These are phyloP conservation scores for Penicillium bialowiezense DNA, from an alignment of 495 filamentous ascomycete species.

Conservation along the genomic window DNA sequence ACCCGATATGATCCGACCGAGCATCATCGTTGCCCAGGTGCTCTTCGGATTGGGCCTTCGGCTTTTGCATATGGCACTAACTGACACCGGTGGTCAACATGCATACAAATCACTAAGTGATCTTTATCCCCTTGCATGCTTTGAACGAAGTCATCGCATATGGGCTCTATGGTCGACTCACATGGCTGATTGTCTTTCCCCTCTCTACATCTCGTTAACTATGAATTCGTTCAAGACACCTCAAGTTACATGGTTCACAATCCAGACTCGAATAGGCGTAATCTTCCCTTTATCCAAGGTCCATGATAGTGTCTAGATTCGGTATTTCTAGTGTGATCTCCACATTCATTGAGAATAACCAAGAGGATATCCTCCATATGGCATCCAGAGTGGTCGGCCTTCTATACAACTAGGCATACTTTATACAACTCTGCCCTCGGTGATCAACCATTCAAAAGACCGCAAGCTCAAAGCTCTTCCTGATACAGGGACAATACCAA, in stretches of 20 bases:
- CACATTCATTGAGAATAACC: no score
- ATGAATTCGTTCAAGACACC: conserved; percentile 14
- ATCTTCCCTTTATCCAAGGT: conserved; percentile 1
- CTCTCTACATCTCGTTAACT: no score
- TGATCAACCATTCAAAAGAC: no score
- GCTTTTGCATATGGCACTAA: conserved; percentile 5
- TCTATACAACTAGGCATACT: no score
- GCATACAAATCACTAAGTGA: not conserved
- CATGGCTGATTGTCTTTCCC: no score
- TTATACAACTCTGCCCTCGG: no score
- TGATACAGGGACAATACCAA: conserved; percentile 10
- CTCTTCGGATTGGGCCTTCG: conserved; percentile 1
- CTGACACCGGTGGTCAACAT: not conserved
- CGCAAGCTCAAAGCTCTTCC: no score
- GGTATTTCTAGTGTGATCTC: conserved; percentile 12
- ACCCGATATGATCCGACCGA: conserved; percentile 21
- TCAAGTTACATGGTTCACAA: conserved; percentile 21
- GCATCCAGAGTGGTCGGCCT: no score
- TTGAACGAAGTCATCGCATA: no score
- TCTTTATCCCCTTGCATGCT: not conserved
- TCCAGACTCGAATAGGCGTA: conserved; percentile 3
- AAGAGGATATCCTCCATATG: no score
- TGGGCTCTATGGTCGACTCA: no score
- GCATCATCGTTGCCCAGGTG: not conserved
- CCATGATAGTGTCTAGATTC: conserved; percentile 15